phyloP scores from a whole-genome alignment of 257 asterid genomes.

The Haberlea rhodopensis region DNA sequence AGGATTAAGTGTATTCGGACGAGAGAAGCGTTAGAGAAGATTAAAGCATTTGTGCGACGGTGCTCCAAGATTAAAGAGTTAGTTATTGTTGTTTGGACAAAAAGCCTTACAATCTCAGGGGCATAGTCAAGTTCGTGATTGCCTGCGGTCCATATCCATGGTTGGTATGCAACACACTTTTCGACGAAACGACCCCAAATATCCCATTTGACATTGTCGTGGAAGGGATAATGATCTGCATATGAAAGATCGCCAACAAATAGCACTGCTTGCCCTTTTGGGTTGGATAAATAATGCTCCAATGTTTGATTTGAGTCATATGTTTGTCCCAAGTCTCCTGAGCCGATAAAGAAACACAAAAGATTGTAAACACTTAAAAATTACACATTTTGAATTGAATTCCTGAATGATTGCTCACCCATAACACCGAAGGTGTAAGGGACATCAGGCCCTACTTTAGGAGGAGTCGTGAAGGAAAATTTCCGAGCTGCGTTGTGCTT shows the following conservation, averaged over 20 bases:
- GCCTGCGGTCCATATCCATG: conserved; percentile 55
- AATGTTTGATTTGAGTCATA: conserved; percentile 42
- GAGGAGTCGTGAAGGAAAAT: conserved; percentile 53
- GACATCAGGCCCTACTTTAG: conserved; percentile 52
- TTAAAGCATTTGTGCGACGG: too few relatives aligned
- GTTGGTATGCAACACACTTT: conserved; percentile 44
- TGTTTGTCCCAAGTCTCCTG: conserved; percentile 61
- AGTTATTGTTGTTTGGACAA: too few relatives aligned
- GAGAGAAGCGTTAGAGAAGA: too few relatives aligned
- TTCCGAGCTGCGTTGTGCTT: conserved; percentile 21
- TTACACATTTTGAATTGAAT: background rate
- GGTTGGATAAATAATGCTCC: conserved; percentile 40
- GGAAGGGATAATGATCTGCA: conserved; percentile 43
- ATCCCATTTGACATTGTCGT: conserved; percentile 47
- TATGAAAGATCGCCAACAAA: conserved; percentile 50
- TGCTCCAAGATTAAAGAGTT: too few relatives aligned
- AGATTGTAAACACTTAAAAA: background rate
- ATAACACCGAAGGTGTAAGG: conserved; percentile 55
- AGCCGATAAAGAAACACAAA: background rate
- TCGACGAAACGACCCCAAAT: conserved; percentile 45
- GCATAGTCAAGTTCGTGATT: conserved; percentile 52
- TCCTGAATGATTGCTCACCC: conserved; percentile 29
- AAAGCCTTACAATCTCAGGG: conserved; percentile 43
- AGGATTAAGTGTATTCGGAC: too few relatives aligned
- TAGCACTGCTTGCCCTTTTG: conserved; percentile 42